These are phyloP conservation scores for Aspergillus proliferans DNA, from an alignment of 2,329 filamentous ascomycete genomes.

Conservation along the genomic window DNA sequence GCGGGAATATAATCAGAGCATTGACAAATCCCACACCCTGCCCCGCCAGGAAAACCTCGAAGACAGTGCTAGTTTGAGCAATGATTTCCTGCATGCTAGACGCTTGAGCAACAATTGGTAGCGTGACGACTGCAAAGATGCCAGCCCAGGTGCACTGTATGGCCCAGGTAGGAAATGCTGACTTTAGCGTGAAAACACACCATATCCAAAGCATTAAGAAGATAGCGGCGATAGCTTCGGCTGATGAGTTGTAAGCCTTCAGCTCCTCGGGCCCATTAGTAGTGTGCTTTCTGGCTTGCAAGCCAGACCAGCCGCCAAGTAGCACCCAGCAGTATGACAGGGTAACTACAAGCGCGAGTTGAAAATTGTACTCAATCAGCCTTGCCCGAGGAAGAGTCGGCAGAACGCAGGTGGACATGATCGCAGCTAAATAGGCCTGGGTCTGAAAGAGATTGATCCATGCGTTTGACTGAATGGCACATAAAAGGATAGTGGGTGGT, in stretches of 20 bases:
- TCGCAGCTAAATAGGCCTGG: not conserved
- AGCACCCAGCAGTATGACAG: not conserved
- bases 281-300: not conserved
- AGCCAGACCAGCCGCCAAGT: not conserved
- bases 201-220: not conserved
- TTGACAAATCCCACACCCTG: not conserved
- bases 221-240: not conserved
- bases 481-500: too few relatives aligned
- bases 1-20: not conserved
- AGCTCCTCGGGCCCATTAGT: not conserved
- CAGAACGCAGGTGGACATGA: not conserved
- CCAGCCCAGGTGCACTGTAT: not conserved
- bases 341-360: not conserved
- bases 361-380: not conserved
- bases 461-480: too few relatives aligned
- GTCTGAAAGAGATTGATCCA: constrained; percentile 37
- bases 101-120: not conserved
- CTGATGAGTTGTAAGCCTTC: not conserved
- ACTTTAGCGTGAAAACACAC: not conserved
- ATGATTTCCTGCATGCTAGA: not conserved
- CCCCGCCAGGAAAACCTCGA: not conserved
- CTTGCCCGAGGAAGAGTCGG: not conserved
- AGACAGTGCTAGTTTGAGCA: not conserved
- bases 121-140: not conserved
- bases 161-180: not conserved